phyloP scores from a whole-genome alignment of 2,329 filamentous ascomycete genomes.

The Aureobasidium sp. region DNA sequence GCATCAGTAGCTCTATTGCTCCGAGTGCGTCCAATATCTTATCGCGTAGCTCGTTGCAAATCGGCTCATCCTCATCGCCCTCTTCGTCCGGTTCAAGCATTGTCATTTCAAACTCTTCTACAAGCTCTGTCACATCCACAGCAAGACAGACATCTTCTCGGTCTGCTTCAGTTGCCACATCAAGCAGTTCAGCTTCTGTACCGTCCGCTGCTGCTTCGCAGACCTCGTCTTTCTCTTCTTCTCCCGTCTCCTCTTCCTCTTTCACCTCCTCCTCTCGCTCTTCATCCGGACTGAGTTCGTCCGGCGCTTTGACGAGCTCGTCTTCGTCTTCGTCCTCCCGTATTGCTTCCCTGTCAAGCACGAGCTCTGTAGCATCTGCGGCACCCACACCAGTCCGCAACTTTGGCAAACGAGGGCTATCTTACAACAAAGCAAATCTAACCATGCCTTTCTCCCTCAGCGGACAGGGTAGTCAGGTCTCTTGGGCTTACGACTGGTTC shows the following conservation, averaged over 20 bases:
- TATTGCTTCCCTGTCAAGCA: not conserved
- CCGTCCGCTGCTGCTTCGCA: too few relatives aligned
- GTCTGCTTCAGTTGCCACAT: too few relatives aligned
- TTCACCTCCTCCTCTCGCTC: not conserved
- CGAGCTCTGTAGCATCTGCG: not conserved
- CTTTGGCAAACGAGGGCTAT: slow-evolving; percentile 54
- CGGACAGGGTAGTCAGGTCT: slow-evolving; percentile 22
- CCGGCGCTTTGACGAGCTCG: not conserved
- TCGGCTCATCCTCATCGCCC: not conserved
- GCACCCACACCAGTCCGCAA: slow-evolving; percentile 18
- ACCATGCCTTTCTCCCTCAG: slow-evolving; percentile 41
- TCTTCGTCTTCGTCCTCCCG: not conserved
- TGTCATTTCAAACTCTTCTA: not conserved
- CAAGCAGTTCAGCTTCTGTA: too few relatives aligned
- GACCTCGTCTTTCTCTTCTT: not conserved
- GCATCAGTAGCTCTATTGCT: not conserved
- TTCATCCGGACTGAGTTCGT: not conserved
- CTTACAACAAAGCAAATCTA: slow-evolving; percentile 54
- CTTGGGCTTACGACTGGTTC: slow-evolving; percentile 27
- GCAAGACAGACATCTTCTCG: not conserved
- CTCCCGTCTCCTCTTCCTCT: not conserved
- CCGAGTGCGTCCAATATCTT: not conserved
- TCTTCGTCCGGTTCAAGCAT: not conserved
- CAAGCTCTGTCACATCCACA: not conserved
- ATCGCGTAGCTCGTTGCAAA: not conserved